Percentiles rank a stretch among this genome's conserved stretches.
phyloP scores from a whole-genome alignment of 768 basidiomycete species.

The Pholiota conissans region DNA sequence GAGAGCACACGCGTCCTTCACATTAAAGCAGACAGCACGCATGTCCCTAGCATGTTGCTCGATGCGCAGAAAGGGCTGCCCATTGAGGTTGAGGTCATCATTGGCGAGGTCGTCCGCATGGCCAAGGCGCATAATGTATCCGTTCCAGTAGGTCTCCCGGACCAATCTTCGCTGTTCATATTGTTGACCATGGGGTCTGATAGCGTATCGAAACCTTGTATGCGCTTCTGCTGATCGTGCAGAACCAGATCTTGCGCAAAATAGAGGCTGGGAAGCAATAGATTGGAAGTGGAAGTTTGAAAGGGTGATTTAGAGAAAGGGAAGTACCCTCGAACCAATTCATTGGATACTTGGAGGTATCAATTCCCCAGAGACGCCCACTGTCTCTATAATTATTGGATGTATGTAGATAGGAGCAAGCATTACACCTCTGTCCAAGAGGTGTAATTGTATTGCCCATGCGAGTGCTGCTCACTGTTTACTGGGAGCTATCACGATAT shows the following conservation, averaged over 20 bases:
- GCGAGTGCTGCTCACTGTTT: too few species aligned
- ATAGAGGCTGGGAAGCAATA: constrained; percentile 10
- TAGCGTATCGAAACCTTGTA: constrained; percentile 68
- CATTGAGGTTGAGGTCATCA: constrained; percentile 66
- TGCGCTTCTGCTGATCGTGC: constrained; percentile 55
- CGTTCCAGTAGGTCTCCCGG: constrained; percentile 48
- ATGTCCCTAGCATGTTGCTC: constrained; percentile 63
- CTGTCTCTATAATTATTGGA: too few species aligned
- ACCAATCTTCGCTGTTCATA: neutral
- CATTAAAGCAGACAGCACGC: constrained; percentile 38
- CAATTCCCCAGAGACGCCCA: too few species aligned
- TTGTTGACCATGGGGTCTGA: neutral
- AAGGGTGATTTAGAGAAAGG: neutral
- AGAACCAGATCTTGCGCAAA: constrained; percentile 58
- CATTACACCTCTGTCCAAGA: too few species aligned
- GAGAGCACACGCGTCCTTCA: constrained; percentile 39
- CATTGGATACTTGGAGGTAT: too few species aligned
- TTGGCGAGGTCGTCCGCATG: constrained; percentile 61
- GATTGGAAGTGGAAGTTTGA: neutral
- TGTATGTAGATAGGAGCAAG: too few species aligned
- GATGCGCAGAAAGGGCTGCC: constrained; percentile 55
- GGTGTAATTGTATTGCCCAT: too few species aligned
- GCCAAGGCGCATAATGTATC: constrained; percentile 43
- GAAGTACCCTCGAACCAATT: neutral
- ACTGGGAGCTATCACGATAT: too few species aligned